Evolutionary conservation across 2,329 filamentous ascomycete genomes (phyloP), one percentile per base, ranked within the genome.

Genomic region (Phialophora tarda): DNA sequence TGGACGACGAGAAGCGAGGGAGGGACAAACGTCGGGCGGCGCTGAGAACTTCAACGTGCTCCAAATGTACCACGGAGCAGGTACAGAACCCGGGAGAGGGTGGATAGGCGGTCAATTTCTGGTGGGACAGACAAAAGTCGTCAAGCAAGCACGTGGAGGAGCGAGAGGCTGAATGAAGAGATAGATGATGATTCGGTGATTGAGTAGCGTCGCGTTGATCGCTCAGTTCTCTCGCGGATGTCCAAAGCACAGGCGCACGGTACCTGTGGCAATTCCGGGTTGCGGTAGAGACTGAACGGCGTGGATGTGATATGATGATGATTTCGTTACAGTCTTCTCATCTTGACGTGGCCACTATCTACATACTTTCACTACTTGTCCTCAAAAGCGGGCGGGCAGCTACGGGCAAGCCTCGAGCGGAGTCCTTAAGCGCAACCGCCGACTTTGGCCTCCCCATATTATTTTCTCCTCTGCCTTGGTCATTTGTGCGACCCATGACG

Each of bases 111-210:
- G 64, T 69, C 64, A 61, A 53, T 62, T 51, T 62, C 51, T 62
- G 60, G 60, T 55, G 60, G 50, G 47, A 61, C 57, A 57, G 58
- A 58, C 62, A 48, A 53, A 30, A 41, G 58, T 65, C 53, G 53
- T 50, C 30, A 44, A 56, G 63, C 51, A 44, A 26, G 59, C 68
- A 70, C 68, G 68, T 70, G 68, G 68, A 68, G 63, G 63, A 70
- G 65, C 60, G 63, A 70, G 68, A 70, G 68, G 68, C 68, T 70
- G 62, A 62, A 51, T 63, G 55, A 64, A n/a, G 56, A 59, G 64
- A 63, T 41, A 23, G 44, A 59, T 47, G 58, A 47, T 65, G 61
- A 66, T 66, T 68, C 63, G 66, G 60, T 68, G 63, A 59, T 47
- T 38, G 53, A 64, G 66, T 61, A 58, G 64, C 57, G 53, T 55